Conservation (phyloP, 139 green algal genomes). For the Spirogloea muscicola region DNA sequence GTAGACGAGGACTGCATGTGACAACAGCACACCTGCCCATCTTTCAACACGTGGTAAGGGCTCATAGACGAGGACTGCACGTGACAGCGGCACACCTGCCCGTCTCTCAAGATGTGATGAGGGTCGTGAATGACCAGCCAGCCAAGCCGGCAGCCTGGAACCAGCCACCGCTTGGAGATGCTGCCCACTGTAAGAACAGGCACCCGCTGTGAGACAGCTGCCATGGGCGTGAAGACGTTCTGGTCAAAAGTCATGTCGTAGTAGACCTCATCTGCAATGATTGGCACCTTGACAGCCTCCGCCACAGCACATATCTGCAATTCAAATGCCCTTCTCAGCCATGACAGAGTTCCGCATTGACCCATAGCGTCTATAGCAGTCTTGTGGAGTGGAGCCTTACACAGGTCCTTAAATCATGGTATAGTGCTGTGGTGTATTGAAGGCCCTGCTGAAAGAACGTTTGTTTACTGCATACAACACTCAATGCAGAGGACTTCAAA, state of each 20-base stretch:
- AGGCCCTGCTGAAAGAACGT: too few species aligned
- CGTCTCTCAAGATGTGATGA: background rate
- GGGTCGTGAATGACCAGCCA: slow-evolving; percentile 47
- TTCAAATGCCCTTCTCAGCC: background rate
- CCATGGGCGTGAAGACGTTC: slow-evolving; percentile 20
- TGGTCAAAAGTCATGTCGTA: slow-evolving; percentile 40
- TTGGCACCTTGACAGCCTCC: slow-evolving; percentile 18
- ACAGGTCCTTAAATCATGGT: too few species aligned
- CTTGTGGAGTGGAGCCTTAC: too few species aligned
- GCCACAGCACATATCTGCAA: slow-evolving; percentile 1
- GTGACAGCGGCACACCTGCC: background rate
- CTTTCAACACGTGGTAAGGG: background rate
- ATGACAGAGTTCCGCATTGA: too few species aligned
- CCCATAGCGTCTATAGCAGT: too few species aligned
- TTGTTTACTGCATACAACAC: too few species aligned
- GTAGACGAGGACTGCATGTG: background rate
- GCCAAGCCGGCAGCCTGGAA: slow-evolving; percentile 48
- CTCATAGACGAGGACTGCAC: too few species aligned
- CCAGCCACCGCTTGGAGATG: slow-evolving; percentile 47
- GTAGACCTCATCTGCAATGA: slow-evolving; percentile 55
- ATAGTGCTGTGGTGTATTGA: too few species aligned
- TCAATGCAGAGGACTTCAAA: too few species aligned
- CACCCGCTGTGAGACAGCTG: background rate
- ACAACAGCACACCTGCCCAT: background rate
- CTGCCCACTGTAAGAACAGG: slow-evolving; percentile 43